Evolutionary conservation across 495 filamentous ascomycete species (phyloP).

Genomic region (Lophiostoma macrostomum): DNA sequence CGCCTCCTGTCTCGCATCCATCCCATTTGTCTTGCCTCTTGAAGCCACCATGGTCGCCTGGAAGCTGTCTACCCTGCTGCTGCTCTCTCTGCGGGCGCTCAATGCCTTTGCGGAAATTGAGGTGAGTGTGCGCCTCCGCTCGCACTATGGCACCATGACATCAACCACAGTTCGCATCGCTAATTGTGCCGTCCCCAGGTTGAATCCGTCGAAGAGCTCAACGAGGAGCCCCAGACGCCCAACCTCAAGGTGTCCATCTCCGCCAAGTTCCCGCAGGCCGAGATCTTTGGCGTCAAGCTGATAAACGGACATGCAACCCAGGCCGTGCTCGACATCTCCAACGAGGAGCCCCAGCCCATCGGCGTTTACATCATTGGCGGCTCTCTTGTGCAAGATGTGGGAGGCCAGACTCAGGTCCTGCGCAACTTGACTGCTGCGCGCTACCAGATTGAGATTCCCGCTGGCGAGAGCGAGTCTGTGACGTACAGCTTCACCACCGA

Average conservation of each 20-base stretch:
- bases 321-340: slow-evolving; percentile 75
- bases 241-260: slow-evolving; percentile 70
- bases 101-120: slow-evolving; percentile 58
- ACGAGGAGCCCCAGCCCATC: slow-evolving; percentile 76
- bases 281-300: slow-evolving; percentile 93
- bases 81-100: slow-evolving; percentile 67
- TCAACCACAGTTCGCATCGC: slow-evolving; percentile 17
- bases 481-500: slow-evolving; percentile 85
- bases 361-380: slow-evolving; percentile 76
- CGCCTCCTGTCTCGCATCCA: not conserved
- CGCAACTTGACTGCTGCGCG: slow-evolving; percentile 79
- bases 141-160: slow-evolving; percentile 9
- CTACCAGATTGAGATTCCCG: slow-evolving; percentile 72
- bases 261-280: slow-evolving; percentile 79
- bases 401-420: slow-evolving; percentile 52
- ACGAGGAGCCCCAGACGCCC: slow-evolving; percentile 39
- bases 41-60: slow-evolving; percentile 61
- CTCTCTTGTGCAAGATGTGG: slow-evolving; percentile 57
- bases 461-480: slow-evolving; percentile 70
- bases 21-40: not conserved
- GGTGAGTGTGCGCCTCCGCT: slow-evolving; percentile 50
- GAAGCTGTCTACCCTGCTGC: slow-evolving; percentile 65
- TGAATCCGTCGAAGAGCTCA: slow-evolving; percentile 45
- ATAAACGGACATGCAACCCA: slow-evolving; percentile 88
- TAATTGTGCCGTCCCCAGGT: slow-evolving; percentile 39